phyloP scores from a whole-genome alignment of 257 asterid genomes.

The Verbena officinalis region DNA sequence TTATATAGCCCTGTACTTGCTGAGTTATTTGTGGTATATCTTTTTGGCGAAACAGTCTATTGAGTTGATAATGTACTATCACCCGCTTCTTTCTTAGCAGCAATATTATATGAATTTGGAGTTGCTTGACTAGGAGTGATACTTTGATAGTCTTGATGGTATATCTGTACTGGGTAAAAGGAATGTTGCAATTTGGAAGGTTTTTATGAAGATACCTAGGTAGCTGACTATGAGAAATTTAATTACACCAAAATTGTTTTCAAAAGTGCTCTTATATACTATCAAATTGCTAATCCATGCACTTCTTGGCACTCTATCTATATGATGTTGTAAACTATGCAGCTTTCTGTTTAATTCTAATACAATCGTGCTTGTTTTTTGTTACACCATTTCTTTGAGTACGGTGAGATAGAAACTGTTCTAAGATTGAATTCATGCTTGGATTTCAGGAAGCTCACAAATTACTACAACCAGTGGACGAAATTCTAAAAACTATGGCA shows the following conservation, averaged over 20 bases:
- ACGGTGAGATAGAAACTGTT: slow-evolving; percentile 14
- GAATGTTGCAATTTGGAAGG: neutral
- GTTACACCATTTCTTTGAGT: slow-evolving; percentile 13
- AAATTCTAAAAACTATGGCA: slow-evolving; percentile 86
- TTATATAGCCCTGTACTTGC: slow-evolving; percentile 4
- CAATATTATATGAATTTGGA: slow-evolving; percentile 21
- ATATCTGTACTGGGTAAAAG: neutral
- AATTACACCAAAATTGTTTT: neutral
- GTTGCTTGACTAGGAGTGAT: slow-evolving; percentile 27
- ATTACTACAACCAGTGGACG: slow-evolving; percentile 92
- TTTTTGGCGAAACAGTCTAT: neutral
- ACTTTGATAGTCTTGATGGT: slow-evolving; percentile 5
- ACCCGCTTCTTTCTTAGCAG: slow-evolving; percentile 5
- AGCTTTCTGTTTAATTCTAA: slow-evolving; percentile 7
- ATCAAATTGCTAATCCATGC: slow-evolving; percentile 10
- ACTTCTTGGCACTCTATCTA: neutral
- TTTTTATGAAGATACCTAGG: neutral
- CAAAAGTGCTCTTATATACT: neutral
- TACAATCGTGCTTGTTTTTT: neutral
- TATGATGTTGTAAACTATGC: slow-evolving; percentile 1
- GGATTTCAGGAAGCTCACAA: slow-evolving; percentile 91
- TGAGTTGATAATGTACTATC: neutral
- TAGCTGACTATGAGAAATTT: no score
- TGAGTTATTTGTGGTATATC: neutral
- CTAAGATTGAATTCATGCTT: slow-evolving; percentile 22